Base-by-base conservation (phyloP, 768 basidiomycete genomes). In the Trametes elegans region DNA sequence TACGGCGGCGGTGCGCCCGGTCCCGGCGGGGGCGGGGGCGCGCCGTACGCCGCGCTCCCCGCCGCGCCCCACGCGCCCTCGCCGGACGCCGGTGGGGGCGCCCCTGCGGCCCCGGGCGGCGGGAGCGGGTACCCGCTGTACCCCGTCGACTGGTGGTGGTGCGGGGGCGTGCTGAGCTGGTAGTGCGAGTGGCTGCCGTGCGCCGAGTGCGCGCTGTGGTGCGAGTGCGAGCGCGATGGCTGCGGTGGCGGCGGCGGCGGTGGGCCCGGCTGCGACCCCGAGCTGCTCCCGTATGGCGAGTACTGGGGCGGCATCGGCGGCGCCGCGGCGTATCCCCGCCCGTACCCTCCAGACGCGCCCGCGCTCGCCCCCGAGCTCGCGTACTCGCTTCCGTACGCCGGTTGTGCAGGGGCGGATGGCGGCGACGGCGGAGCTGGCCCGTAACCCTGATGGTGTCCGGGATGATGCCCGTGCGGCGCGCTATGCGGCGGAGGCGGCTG, bases 401-500 rank as follows among this genome's bases (percentile, higher is more conserved):
- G 59, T 5, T 57, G 49, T 14, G 57, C 29, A 13, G 54, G 26
- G 0, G 62, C 29, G 11, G 57, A 43, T 6, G 57, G 57, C 7
- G 60, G 57, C 3, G 56, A 59, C 3, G 54, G 42, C 27, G 58
- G 46, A 18, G 32, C 47, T 4, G 48, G 64, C 42, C 29, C 64
- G 54, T 49, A 62, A 61, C 47, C 56, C 4, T 55, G 55, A 32
- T 60, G 59, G 32, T 63, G 64, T 10, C 60, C 66, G 6, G 46
- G 59, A 24, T 67, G 68, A 21, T 68, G 68, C 35, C 41, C 44
- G 35, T 44, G 53, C 18, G n/a, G n/a, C n/a, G 8, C 49, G 18
- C 58, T 66, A 18, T 64, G 68, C 40, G 55, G 60, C 27, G 57
- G 65, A 16, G 61, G 68, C 14, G 56, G 68, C 11, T 69, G 70